These are phyloP conservation scores for Mucor racemosus DNA, from an alignment of 371 early-diverging fungal genomes.

Conservation along the genomic window DNA sequence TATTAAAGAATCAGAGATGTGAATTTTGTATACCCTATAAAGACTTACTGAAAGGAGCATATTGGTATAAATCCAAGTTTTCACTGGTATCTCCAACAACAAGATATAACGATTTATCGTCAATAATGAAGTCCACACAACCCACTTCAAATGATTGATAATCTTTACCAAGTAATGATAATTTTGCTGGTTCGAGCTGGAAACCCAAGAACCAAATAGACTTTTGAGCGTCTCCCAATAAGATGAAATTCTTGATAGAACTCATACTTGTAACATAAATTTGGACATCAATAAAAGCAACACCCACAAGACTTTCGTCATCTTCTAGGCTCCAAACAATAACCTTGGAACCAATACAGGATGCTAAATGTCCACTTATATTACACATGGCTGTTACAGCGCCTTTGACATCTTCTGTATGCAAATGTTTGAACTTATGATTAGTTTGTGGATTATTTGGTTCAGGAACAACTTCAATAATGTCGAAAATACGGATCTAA, in stretches of 20 bases:
- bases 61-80: slow-evolving; percentile 83
- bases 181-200: slow-evolving; percentile 95
- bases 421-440: slow-evolving; percentile 88
- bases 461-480: slow-evolving; percentile 97
- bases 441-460: slow-evolving; percentile 94
- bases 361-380: slow-evolving; percentile 87
- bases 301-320: slow-evolving; percentile 86
- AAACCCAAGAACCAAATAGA: slow-evolving; percentile 94
- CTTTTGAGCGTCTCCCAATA: slow-evolving; percentile 93
- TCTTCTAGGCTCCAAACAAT: slow-evolving; percentile 92
- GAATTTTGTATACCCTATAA: too few relatives aligned
- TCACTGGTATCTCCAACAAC: slow-evolving; percentile 85
- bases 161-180: slow-evolving; percentile 91
- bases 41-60: slow-evolving; percentile 84
- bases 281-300: slow-evolving; percentile 96
- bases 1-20: too few relatives aligned
- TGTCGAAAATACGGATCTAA: slow-evolving; percentile 91
- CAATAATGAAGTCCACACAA: slow-evolving; percentile 77
- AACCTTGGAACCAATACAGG: slow-evolving; percentile 92
- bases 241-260: slow-evolving; percentile 88
- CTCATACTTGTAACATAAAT: slow-evolving; percentile 86
- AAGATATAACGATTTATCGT: slow-evolving; percentile 74
- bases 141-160: slow-evolving; percentile 76
- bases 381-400: slow-evolving; percentile 90
- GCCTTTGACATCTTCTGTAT: slow-evolving; percentile 91